Evolutionary conservation across 176 grass and related monocot species (phyloP).

Genomic region (Triticum monococcum): DNA sequence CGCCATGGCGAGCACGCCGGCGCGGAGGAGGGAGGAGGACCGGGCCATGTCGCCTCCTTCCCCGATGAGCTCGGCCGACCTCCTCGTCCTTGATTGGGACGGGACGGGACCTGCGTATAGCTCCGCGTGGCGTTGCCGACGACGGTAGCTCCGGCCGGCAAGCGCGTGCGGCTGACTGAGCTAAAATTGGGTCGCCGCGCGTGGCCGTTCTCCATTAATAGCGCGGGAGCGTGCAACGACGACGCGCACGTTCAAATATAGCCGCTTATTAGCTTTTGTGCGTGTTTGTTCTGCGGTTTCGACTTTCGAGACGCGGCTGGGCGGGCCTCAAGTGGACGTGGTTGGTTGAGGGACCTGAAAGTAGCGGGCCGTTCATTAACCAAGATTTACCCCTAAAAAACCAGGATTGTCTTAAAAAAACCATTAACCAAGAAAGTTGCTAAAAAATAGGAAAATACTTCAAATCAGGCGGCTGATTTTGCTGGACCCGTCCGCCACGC

Average conservation of each 20-base stretch:
- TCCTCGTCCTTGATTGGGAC: no score
- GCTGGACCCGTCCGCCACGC: no score
- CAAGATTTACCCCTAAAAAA: no score
- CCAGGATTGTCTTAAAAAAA: no score
- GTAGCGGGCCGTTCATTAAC: not conserved
- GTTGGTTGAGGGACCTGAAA: not conserved
- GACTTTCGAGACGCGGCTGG: not conserved
- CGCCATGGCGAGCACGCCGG: constrained; percentile 1
- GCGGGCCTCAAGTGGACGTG: not conserved
- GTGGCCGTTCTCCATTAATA: not conserved
- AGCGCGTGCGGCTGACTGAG: not conserved
- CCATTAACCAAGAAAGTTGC: no score
- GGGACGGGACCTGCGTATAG: not conserved
- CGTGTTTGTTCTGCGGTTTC: not conserved
- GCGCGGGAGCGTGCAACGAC: not conserved
- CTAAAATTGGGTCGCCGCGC: constrained; percentile 21
- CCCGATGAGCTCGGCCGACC: not conserved
- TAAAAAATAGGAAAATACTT: no score
- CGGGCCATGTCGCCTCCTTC: constrained; percentile 2
- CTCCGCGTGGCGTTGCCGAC: not conserved
- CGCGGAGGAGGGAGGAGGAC: constrained; percentile 18
- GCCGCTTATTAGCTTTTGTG: not conserved
- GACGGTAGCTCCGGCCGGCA: not conserved
- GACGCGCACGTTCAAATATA: constrained; percentile 7
- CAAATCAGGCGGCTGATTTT: no score